A percentile compares a stretch with the other conserved stretches of the same genome.
phyloP scores from a whole-genome alignment of 805 yeast genomes.

The Ogataea degrootiae region DNA sequence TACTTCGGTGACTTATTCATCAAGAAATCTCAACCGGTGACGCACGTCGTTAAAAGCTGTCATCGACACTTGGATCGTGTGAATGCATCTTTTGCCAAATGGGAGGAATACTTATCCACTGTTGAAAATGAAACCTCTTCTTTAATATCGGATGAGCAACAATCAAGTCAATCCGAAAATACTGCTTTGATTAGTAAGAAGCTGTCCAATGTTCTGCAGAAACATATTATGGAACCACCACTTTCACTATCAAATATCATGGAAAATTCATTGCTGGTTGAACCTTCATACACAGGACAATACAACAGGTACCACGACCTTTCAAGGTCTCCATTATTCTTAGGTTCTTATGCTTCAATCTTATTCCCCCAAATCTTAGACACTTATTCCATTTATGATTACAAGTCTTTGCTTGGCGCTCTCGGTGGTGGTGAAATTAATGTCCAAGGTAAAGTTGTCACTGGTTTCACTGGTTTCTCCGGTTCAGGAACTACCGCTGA shows the following conservation, averaged over 20 bases:
- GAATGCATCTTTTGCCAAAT: slow-evolving; percentile 68
- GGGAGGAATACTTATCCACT: slow-evolving; percentile 66
- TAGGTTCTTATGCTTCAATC: slow-evolving; percentile 62
- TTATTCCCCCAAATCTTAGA: slow-evolving; percentile 56
- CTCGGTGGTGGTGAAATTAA: slow-evolving; percentile 35
- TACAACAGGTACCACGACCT: slow-evolving; percentile 38
- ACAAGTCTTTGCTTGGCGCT: slow-evolving; percentile 48
- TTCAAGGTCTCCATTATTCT: slow-evolving; percentile 51
- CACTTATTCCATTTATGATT: slow-evolving; percentile 52
- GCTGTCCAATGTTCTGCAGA: slow-evolving; percentile 38
- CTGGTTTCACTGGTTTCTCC: too few relatives aligned
- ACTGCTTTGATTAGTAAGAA: slow-evolving; percentile 8
- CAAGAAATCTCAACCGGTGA: slow-evolving; percentile 32
- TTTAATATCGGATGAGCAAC: slow-evolving; percentile 10
- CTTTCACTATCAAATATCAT: slow-evolving; percentile 50
- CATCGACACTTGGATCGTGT: slow-evolving; percentile 65
- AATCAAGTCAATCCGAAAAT: slow-evolving; percentile 3
- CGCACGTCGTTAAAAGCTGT: slow-evolving; percentile 41
- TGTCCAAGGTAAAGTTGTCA: too few relatives aligned
- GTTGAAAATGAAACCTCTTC: slow-evolving; percentile 39
- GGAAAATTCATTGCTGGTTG: slow-evolving; percentile 58
- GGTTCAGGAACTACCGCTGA: not conserved
- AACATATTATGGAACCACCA: slow-evolving; percentile 36
- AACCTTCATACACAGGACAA: slow-evolving; percentile 51
- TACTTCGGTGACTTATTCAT: slow-evolving; percentile 84